Evolutionary conservation across 140 eudicot genomes (phyloP), one percentile per base, ranked within the genome.

Genomic region (Stevia rebaudiana): DNA sequence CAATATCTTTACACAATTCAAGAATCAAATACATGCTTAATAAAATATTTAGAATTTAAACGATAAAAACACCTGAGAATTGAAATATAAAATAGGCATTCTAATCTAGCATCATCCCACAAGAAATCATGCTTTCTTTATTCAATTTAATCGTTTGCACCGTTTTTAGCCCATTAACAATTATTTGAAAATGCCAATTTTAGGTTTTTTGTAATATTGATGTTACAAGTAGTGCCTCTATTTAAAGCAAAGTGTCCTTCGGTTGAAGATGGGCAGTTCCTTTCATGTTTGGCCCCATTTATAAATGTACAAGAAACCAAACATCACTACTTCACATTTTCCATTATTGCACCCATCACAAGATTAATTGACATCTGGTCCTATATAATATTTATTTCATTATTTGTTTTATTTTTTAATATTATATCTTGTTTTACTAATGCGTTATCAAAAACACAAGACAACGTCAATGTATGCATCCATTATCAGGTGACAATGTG

Each of bases 211-310:
- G 71, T 63, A 65, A 63, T 21, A 50, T 21, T 21, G 62, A 36
- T 48, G 62, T 57, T 59, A 49, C 75, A 72, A 72, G 48, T 64
- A 63, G 53, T 50, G 56, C 18, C 64, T 52, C 41, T 71, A 39
- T 72, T 72, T 52, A 53, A 72, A 72, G 77, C 78, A 50, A 64
- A 16, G 55, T 54, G 67, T 73, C 59, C 75, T 73, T 64, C 21
- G 35, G 67, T 60, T 70, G 61, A 73, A 65, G 78, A 73, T 73
- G 72, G 72, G 61, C 30, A 65, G 72, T 73, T 43, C 72, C 67
- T 73, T 52, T 73, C 78, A 64, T 73, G 61, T 43, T 73, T 73
- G 78, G 72, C 72, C 67, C 59, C 65, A 10, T 43, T 30, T 31
- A 63, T 52, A 71, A 42, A 68, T 68, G 8, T 52, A 54, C 50